Evolutionary conservation across 2,329 filamentous ascomycete genomes (phyloP).

Genomic region (Magnaporthales sp.): DNA sequence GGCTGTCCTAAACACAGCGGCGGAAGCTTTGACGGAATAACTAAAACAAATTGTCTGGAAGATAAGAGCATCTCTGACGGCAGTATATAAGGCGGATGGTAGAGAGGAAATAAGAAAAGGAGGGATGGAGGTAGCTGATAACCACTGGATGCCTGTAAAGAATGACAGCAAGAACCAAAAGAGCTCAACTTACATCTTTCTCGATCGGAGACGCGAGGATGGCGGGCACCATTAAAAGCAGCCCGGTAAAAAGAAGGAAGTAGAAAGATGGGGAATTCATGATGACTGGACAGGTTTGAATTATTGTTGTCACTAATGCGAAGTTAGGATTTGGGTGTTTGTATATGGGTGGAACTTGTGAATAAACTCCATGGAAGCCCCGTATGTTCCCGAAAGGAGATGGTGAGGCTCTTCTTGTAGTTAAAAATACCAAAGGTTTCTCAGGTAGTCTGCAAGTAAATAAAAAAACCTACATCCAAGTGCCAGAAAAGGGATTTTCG

Average conservation of each 20-base stretch:
- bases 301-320: background rate
- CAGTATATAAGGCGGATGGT: too few relatives aligned
- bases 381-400: background rate
- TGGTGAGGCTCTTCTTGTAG: background rate
- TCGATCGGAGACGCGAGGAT: background rate
- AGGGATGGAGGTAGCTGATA: too few relatives aligned
- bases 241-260: background rate
- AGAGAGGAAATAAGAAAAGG: too few relatives aligned
- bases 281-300: background rate
- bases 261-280: background rate
- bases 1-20: too few relatives aligned
- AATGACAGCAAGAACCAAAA: background rate
- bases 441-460: background rate
- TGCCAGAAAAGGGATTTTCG: too few relatives aligned
- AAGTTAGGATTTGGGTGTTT: background rate
- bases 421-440: background rate
- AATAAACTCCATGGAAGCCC: background rate
- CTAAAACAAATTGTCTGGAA: too few relatives aligned
- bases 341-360: too few relatives aligned
- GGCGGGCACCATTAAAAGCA: background rate
- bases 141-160: too few relatives aligned
- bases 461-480: too few relatives aligned
- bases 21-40: too few relatives aligned
- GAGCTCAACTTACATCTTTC: background rate
- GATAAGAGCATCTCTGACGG: too few relatives aligned